Conservation (phyloP, 169 alveolate species). For the Eimeria falciformis region DNA sequence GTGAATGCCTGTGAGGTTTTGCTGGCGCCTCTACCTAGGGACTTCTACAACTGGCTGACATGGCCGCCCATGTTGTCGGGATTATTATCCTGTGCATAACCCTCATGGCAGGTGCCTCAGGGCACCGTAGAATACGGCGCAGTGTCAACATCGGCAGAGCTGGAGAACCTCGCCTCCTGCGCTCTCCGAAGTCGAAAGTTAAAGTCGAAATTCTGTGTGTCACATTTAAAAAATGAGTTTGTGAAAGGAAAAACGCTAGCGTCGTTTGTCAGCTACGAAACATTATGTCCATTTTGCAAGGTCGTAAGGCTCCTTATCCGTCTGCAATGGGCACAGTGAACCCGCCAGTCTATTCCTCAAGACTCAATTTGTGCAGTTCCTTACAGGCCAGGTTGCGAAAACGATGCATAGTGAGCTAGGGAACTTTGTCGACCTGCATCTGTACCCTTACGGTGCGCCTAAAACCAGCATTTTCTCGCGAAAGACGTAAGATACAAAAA, state of each 20-base stretch:
- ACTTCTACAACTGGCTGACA: too few species aligned
- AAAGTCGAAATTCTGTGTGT: conserved; percentile 14
- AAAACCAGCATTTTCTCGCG: background rate
- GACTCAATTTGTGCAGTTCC: background rate
- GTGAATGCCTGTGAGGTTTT: too few species aligned
- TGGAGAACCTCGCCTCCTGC: background rate
- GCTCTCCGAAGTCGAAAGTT: background rate
- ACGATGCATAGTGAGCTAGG: conserved; percentile 41
- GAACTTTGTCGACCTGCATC: conserved; percentile 30
- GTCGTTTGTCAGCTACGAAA: background rate
- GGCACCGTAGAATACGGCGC: background rate
- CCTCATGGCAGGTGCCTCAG: background rate
- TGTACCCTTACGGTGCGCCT: conserved; percentile 42
- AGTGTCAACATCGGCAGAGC: background rate
- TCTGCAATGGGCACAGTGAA: too few species aligned
- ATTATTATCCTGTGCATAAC: background rate
- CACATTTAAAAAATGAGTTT: background rate
- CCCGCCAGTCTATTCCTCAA: too few species aligned
- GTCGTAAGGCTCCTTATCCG: background rate
- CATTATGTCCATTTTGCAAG: conserved; percentile 55
- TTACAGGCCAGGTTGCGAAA: conserved; percentile 49
- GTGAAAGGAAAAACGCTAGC: background rate
- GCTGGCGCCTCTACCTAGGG: too few species aligned
- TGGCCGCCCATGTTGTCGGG: background rate
- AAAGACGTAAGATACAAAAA: background rate